These are phyloP conservation scores for Starmera pachycereana DNA, from an alignment of 805 yeast genomes.

Conservation along the genomic window DNA sequence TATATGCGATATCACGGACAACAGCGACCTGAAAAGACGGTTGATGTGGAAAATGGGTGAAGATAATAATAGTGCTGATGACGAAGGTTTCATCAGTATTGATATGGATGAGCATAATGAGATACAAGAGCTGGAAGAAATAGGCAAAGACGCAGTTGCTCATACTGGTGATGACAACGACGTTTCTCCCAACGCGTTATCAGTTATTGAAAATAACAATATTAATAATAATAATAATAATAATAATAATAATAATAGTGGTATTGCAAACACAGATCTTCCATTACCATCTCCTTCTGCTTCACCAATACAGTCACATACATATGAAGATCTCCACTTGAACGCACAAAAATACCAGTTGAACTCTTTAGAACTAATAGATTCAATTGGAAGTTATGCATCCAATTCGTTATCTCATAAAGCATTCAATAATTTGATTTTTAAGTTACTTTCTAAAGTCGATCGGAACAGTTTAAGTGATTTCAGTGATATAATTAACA, in stretches of 20 bases:
- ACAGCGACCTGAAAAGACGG: slow-evolving; percentile 9
- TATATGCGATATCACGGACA: slow-evolving; percentile 1
- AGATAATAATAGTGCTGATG: slow-evolving; percentile 1
- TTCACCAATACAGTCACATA: slow-evolving; percentile 35
- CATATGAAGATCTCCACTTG: slow-evolving; percentile 10
- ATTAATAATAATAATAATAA: background rate
- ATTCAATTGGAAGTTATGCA: slow-evolving; percentile 8
- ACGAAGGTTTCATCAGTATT: background rate
- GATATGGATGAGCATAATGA: background rate
- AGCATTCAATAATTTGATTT: slow-evolving; percentile 40
- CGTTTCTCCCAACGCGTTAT: slow-evolving; percentile 1
- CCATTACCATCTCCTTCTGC: slow-evolving; percentile 66
- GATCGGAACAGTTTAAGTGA: slow-evolving; percentile 55
- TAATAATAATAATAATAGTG: background rate
- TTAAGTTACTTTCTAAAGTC: slow-evolving; percentile 44
- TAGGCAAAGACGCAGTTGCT: background rate
- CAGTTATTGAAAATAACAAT: background rate
- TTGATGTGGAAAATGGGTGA: slow-evolving; percentile 6
- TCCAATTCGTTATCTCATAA: slow-evolving; percentile 26
- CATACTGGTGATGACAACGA: background rate
- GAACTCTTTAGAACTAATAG: slow-evolving; percentile 3
- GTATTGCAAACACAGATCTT: slow-evolving; percentile 22
- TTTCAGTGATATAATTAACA: slow-evolving; percentile 39
- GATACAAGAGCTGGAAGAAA: background rate
- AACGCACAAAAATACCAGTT: background rate